A percentile compares a stretch with the other conserved stretches of the same genome.
Evolutionary conservation across 2,329 filamentous ascomycete genomes (phyloP).

Genomic region (Cytospora mali): DNA sequence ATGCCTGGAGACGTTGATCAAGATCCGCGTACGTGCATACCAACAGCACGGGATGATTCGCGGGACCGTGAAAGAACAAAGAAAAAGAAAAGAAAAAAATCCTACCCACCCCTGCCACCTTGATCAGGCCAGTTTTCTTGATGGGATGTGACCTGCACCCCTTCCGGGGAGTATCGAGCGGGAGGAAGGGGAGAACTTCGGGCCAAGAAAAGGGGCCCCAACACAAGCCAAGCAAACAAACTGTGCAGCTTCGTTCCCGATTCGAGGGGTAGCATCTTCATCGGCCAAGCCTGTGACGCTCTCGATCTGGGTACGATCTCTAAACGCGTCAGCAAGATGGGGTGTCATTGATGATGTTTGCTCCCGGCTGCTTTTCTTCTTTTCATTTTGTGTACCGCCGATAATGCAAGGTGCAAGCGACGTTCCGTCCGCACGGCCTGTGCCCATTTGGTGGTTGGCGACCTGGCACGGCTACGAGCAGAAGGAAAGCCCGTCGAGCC

Average conservation of each 20-base stretch:
- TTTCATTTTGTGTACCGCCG: not conserved
- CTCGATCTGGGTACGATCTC: not conserved
- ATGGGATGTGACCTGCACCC: too few species aligned
- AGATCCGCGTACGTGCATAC: constrained; percentile 3
- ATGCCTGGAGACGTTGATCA: not conserved
- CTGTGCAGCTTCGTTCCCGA: too few species aligned
- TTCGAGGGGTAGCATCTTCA: not conserved
- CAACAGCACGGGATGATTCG: not conserved
- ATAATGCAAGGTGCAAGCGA: not conserved
- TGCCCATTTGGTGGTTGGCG: too few species aligned
- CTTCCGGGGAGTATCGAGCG: too few species aligned
- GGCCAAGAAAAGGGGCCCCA: not conserved
- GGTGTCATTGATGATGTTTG: not conserved
- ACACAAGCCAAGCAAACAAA: not conserved
- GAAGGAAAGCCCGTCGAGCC: constrained; percentile 20
- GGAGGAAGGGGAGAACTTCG: not conserved
- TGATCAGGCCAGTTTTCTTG: not conserved
- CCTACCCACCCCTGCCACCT: not conserved
- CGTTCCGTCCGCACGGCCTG: too few species aligned
- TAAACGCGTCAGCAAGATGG: not conserved
- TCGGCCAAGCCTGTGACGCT: not conserved
- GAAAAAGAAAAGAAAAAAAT: not conserved
- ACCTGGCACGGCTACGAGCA: constrained; percentile 14
- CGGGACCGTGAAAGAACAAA: too few species aligned
- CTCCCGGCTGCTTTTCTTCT: not conserved